These are phyloP conservation scores for Chytridiales sp. DNA, from an alignment of 371 early-diverging fungal genomes.

Conservation along the genomic window DNA sequence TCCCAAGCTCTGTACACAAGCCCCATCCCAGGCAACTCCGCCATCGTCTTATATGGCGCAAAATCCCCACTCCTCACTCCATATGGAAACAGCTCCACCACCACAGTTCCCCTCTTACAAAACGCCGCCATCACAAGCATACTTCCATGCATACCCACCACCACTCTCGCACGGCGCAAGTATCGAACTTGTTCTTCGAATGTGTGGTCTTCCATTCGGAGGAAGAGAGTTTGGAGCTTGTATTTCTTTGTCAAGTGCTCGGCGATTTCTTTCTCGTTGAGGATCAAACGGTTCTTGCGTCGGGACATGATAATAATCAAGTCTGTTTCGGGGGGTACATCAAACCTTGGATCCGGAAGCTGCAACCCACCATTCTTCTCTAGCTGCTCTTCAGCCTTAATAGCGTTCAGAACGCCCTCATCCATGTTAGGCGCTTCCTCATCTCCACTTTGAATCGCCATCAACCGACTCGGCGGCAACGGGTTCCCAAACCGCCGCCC, in stretches of 20 bases:
- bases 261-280: constrained; percentile 46
- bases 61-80: constrained; percentile 50
- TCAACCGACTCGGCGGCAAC: background rate
- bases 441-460: background rate
- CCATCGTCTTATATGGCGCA: constrained; percentile 53
- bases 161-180: constrained; percentile 45
- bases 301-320: constrained; percentile 48
- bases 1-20: constrained; percentile 51
- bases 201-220: constrained; percentile 47
- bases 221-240: constrained; percentile 33
- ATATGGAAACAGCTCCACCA: constrained; percentile 54
- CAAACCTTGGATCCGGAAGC: background rate
- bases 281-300: constrained; percentile 45
- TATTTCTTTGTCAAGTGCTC: constrained; percentile 24
- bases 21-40: constrained; percentile 46
- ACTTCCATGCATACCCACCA: constrained; percentile 55
- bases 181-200: constrained; percentile 50
- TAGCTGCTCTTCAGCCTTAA: too few species aligned
- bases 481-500: too few species aligned
- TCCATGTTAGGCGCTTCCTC: background rate
- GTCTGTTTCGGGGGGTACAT: constrained; percentile 31
- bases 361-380: too few species aligned
- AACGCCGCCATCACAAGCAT: constrained; percentile 53
- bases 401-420: too few species aligned
- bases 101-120: constrained; percentile 43